Conservation (phyloP, 75 land plant genomes). For the Selaginella moellendorffii region DNA sequence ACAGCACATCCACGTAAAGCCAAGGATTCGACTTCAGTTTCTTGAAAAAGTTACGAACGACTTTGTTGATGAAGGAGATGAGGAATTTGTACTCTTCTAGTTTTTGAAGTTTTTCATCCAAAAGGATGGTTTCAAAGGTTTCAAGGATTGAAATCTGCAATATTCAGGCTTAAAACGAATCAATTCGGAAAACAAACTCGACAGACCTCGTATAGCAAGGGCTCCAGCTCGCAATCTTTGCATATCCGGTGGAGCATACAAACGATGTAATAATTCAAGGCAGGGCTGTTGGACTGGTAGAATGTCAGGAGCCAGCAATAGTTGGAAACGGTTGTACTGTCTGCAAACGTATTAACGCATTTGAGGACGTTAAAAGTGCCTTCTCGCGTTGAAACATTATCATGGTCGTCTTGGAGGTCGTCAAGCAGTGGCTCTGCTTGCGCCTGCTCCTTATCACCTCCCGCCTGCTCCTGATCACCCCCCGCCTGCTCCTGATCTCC, state of each 20-base stretch:
- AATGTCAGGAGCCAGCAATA: slow-evolving; percentile 85
- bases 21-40: slow-evolving; percentile 67
- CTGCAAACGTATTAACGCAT: slow-evolving; percentile 50
- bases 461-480: slow-evolving; percentile 12
- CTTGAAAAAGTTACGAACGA: slow-evolving; percentile 52
- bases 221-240: slow-evolving; percentile 64
- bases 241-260: slow-evolving; percentile 66
- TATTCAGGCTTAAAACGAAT: slow-evolving; percentile 6
- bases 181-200: background rate
- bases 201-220: slow-evolving; percentile 88
- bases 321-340: slow-evolving; percentile 44
- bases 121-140: slow-evolving; percentile 58
- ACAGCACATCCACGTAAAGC: slow-evolving; percentile 77
- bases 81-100: slow-evolving; percentile 48
- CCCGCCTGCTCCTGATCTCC: slow-evolving; percentile 3
- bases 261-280: slow-evolving; percentile 64
- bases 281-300: slow-evolving; percentile 53
- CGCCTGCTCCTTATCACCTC: no score
- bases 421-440: no score
- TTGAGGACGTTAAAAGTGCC: slow-evolving; percentile 52
- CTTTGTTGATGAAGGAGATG: slow-evolving; percentile 45
- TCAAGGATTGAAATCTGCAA: slow-evolving; percentile 75
- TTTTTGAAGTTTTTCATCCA: slow-evolving; percentile 38
- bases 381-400: slow-evolving; percentile 28
- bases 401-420: no score